Evolutionary conservation across 2,329 filamentous ascomycete species (phyloP), one percentile per base, ranked within the genome.

Genomic region (Chalaropsis ovoidea): DNA sequence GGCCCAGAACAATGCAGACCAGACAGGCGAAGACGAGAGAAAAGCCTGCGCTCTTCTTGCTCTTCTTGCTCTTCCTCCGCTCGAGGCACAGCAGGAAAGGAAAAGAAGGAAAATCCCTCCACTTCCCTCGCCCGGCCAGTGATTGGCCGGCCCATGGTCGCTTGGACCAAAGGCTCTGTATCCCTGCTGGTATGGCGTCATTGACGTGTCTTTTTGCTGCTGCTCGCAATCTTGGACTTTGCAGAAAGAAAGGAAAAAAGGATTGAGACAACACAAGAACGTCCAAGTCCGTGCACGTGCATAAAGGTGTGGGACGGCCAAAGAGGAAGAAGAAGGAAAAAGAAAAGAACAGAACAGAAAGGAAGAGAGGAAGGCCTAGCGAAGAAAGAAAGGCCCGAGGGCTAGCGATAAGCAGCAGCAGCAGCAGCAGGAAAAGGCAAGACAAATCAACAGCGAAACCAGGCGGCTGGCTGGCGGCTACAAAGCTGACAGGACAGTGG

Each of bases 181-280:
- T 62, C 61, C 61, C 61, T 62, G 61, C 17, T 47, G 11, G 22
- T 49, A 62, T 62, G 61, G 61, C 61, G 61, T 62, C 61, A 62
- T 62, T 62, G 43, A 62, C 42, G 13, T 47, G 43, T 39, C n/a
- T 62, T 47, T 62, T 49, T 62, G 41, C 10, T 39, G 42, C 42
- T 43, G 11, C 42, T 43, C 42, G 17, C 42, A 43, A 43, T 43
- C 42, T 43, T 43, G 42, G 13, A 43, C n/a, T n/a, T n/a, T n/a
- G n/a, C n/a, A n/a, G n/a, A n/a, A n/a, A n/a, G n/a, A n/a, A n/a
- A n/a, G n/a, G n/a, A n/a, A n/a, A n/a, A n/a, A n/a, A n/a, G n/a
- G n/a, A n/a, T n/a, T n/a, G n/a, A n/a, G n/a, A n/a, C n/a, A n/a
- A n/a, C n/a, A n/a, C n/a, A 56, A 24, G n/a, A 4, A 22, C 47